phyloP scores from a whole-genome alignment of 768 basidiomycete species.

The Amanita jacksonii region DNA sequence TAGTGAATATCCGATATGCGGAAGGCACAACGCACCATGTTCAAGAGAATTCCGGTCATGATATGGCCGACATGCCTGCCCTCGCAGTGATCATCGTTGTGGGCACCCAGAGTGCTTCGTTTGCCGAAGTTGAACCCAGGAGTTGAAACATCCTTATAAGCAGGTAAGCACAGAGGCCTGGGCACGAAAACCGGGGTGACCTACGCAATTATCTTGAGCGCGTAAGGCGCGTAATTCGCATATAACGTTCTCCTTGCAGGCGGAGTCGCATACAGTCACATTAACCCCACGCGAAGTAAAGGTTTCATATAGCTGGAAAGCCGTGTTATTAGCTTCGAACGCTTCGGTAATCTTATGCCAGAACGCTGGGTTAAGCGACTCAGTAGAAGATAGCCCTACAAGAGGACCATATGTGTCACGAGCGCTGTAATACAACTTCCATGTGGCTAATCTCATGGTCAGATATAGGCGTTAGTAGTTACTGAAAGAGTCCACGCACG shows the following conservation, averaged over 20 bases:
- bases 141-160: slow-evolving; percentile 11
- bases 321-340: slow-evolving; percentile 35
- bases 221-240: slow-evolving; percentile 36
- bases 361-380: slow-evolving; percentile 40
- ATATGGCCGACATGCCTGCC: slow-evolving; percentile 20
- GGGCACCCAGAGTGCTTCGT: slow-evolving; percentile 7
- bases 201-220: slow-evolving; percentile 34
- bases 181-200: slow-evolving; percentile 3
- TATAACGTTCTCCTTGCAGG: slow-evolving; percentile 31
- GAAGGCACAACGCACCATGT: slow-evolving; percentile 7
- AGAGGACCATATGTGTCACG: slow-evolving; percentile 40
- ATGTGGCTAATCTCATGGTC: slow-evolving; percentile 27
- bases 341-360: slow-evolving; percentile 54
- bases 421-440: slow-evolving; percentile 50
- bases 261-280: slow-evolving; percentile 23
- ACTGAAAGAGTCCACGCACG: slow-evolving; percentile 24
- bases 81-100: slow-evolving; percentile 23
- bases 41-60: slow-evolving; percentile 13
- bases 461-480: background rate
- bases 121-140: slow-evolving; percentile 20
- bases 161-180: background rate
- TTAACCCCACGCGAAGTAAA: slow-evolving; percentile 31
- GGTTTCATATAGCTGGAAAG: slow-evolving; percentile 36
- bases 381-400: slow-evolving; percentile 25
- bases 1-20: background rate